Percentiles rank a stretch among this genome's conserved stretches.
phyloP scores from a whole-genome alignment of 2,329 filamentous ascomycete species.

The Chaetothyriales sp. region DNA sequence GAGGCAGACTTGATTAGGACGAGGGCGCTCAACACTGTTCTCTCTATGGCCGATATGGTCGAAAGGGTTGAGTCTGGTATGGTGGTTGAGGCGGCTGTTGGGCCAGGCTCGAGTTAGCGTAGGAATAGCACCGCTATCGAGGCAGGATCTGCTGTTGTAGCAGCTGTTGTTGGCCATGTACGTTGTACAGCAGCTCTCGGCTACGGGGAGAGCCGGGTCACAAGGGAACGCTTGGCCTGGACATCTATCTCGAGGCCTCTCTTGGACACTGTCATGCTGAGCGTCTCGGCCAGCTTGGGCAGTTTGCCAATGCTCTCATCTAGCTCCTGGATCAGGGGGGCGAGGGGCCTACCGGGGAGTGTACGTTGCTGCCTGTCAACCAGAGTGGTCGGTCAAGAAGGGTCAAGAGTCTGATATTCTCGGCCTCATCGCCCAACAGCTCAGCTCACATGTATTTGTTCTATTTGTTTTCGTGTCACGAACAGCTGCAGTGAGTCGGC shows the following conservation, averaged over 20 bases:
- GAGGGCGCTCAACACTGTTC: constrained; percentile 6
- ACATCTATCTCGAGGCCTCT: constrained; percentile 93
- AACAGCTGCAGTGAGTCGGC: constrained; percentile 35
- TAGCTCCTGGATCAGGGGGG: constrained; percentile 93
- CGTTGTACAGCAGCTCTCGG: constrained; percentile 63
- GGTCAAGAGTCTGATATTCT: constrained; percentile 93
- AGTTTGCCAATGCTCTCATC: constrained; percentile 95
- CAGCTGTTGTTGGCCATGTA: constrained; percentile 25
- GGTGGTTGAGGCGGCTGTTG: constrained; percentile 9
- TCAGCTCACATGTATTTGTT: constrained; percentile 97
- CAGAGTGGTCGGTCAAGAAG: no score
- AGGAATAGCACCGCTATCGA: constrained; percentile 14
- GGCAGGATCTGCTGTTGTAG: constrained; percentile 37
- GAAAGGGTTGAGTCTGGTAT: constrained; percentile 9
- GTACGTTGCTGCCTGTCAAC: constrained; percentile 92
- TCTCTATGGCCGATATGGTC: not conserved
- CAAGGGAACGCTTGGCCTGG: constrained; percentile 86
- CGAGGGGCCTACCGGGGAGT: constrained; percentile 80
- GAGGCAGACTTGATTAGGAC: constrained; percentile 7
- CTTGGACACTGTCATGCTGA: constrained; percentile 99
- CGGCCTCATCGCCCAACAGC: constrained; percentile 78
- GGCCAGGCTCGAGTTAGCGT: constrained; percentile 6
- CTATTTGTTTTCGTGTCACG: constrained; percentile 55
- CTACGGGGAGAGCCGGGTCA: constrained; percentile 40
- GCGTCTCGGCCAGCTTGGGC: constrained; percentile 82